Evolutionary conservation across 306 rosid species (phyloP), one percentile per base, ranked within the genome.

Genomic region (Fagus crenata): DNA sequence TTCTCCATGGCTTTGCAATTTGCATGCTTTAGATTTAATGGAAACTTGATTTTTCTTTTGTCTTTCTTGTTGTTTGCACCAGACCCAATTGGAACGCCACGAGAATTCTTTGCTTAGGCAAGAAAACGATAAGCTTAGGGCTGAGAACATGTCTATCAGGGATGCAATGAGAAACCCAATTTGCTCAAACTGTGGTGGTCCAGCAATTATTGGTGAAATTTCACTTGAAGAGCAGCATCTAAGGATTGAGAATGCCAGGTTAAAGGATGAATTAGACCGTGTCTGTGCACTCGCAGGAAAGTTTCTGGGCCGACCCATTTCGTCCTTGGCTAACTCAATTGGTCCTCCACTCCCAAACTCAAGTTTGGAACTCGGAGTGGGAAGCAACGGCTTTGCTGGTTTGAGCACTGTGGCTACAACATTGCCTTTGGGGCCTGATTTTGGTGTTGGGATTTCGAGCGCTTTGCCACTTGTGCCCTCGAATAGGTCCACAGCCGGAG

Each of bases 11-110:
- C 40, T 4, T 5, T 4, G n/a, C 41, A 7, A 61, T 8, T 7
- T 4, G 9, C 17, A 3, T 35, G 35, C 36, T 11, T 39, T 65
- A 65, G 53, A 39, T 32, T 22, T 28, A 31, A 41, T 76, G 68
- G 43, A 72, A 6, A 33, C 49, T 56, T 71, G 59, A 6, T 1
- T 42, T 53, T 22, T 22, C 28, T 22, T 22, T 51, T 41, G 37
- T 32, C 39, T 13, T 49, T 22, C 13, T 49, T 18, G 72, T 43
- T 55, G n/a, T 49, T 81, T 39, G 71, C 72, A 74, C 73, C 85
- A 96, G 99, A 96, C 99, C 43, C 99, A 96, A 82, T 85, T 96
- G 88, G 99, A 96, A 13, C 82, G 99, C 72, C 99, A 96, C 40
- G 99, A 96, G 74, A 96, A 96, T 80, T 81, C 93, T 0, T 71